phyloP scores from a whole-genome alignment of 768 basidiomycete genomes.

The Lepiota venenata region DNA sequence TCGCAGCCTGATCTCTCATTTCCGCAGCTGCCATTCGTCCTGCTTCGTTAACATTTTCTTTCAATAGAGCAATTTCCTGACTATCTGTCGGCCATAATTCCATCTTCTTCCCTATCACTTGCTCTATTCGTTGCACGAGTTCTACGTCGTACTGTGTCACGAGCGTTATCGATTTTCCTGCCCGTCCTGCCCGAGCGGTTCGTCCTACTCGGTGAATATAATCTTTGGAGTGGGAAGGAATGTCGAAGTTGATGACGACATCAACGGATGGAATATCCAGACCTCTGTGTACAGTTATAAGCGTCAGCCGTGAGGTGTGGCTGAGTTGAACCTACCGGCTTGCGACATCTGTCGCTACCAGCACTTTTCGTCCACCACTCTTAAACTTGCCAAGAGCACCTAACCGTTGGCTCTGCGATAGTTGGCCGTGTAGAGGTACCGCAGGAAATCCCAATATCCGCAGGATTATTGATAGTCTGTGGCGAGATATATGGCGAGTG shows the following conservation, averaged over 20 bases:
- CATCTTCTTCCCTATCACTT: slow-evolving; percentile 90
- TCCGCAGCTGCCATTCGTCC: slow-evolving; percentile 68
- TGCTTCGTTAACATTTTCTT: slow-evolving; percentile 89
- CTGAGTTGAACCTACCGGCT: slow-evolving; percentile 57
- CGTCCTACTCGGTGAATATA: slow-evolving; percentile 98
- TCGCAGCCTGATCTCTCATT: slow-evolving; percentile 67
- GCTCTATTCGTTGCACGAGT: slow-evolving; percentile 91
- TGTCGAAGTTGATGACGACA: slow-evolving; percentile 96
- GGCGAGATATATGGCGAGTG: not conserved
- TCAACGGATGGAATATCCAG: slow-evolving; percentile 96
- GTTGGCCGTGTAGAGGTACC: slow-evolving; percentile 92
- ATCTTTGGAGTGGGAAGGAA: slow-evolving; percentile 97
- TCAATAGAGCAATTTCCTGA: slow-evolving; percentile 83
- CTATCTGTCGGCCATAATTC: slow-evolving; percentile 82
- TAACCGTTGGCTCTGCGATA: slow-evolving; percentile 89
- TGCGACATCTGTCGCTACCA: slow-evolving; percentile 97
- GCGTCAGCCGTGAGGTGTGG: not conserved
- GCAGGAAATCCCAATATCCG: slow-evolving; percentile 92
- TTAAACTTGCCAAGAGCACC: slow-evolving; percentile 96
- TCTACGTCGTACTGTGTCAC: slow-evolving; percentile 99
- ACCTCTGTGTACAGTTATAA: slow-evolving; percentile 47
- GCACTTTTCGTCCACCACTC: slow-evolving; percentile 83
- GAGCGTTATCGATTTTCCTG: slow-evolving; percentile 95
- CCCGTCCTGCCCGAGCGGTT: slow-evolving; percentile 95
- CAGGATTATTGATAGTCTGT: slow-evolving; percentile 82